These are phyloP conservation scores for Penicillium coffeae DNA, from an alignment of 495 filamentous ascomycete genomes.

Conservation along the genomic window DNA sequence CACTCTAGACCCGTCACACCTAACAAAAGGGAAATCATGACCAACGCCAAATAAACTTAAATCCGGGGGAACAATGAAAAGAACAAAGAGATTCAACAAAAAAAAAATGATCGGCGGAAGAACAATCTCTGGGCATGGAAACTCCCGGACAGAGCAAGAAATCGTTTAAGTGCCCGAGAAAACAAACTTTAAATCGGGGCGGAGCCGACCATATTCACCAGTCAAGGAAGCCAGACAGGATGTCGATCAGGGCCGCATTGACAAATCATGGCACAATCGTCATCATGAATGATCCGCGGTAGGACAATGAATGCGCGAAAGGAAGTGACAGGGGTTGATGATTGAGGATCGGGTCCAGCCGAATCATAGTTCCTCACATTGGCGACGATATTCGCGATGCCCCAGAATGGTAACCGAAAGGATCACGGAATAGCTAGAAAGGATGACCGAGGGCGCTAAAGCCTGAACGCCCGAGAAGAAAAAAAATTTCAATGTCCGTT, in stretches of 20 bases:
- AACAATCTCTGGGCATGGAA: too few relatives aligned
- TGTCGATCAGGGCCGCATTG: conserved; percentile 20
- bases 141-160: background rate
- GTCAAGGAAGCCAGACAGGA: conserved; percentile 1
- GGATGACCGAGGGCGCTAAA: conserved; percentile 7
- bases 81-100: background rate
- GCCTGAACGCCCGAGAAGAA: background rate
- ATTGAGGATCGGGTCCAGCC: conserved; percentile 16
- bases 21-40: too few relatives aligned
- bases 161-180: background rate
- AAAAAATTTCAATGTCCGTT: conserved; percentile 3
- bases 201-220: background rate
- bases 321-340: background rate
- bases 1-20: too few relatives aligned
- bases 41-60: too few relatives aligned
- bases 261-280: conserved; percentile 3
- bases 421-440: background rate
- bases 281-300: conserved; percentile 11
- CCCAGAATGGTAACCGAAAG: background rate
- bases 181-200: conserved; percentile 14
- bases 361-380: conserved; percentile 18
- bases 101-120: too few relatives aligned
- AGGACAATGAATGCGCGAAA: too few relatives aligned
- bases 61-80: background rate
- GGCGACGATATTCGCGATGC: background rate